Evolutionary conservation across 2,329 filamentous ascomycete genomes (phyloP), one percentile per base, ranked within the genome.

Genomic region (Colletotrichum spinosum): DNA sequence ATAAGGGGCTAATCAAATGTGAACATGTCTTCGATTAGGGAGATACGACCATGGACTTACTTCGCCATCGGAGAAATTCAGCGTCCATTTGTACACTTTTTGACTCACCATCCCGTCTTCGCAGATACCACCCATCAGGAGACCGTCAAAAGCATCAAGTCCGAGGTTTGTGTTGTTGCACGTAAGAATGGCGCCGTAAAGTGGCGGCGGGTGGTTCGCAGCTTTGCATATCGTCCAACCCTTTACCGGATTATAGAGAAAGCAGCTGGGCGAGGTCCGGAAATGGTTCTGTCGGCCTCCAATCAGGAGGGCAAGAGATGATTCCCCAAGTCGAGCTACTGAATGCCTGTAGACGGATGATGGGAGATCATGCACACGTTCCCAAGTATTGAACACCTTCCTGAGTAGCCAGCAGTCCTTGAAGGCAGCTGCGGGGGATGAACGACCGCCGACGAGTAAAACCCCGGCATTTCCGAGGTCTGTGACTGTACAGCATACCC

Each of bases 401-500:
- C 85, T 82, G 68, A 90, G 87, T 2, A 94, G 70, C 93, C 93
- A 97, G 70, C 91, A 94, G 75, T 96, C 92, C 41, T 81, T 81
- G 46, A 93, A 80, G 2, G 88, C 88, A 37, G 83, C 84, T 11
- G 88, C 83, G 5, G 94, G 94, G 8, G 93, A 95, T n/a, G 86
- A 83, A 65, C 94, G 86, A 6, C 95, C 95, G 33, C 95, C 94
- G 37, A 87, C 84, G 51, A 97, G 80, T 10, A 97, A 77, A 65
- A 84, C 84, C 13, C 86, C 86, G 25, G 78, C 76, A 39, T 82
- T 78, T 2, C 83, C 84, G 6, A 97, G 74, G 53, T 88, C 82
- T 17, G 91, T 94, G 17, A 94, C 81, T 0, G 92, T 91, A 75
- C 96, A 92, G 70, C 92, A 96, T 83, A 95, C 90, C 49, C 90